These are phyloP conservation scores for Trifolium fragiferum DNA, from an alignment of 306 rosid species.

Conservation along the genomic window DNA sequence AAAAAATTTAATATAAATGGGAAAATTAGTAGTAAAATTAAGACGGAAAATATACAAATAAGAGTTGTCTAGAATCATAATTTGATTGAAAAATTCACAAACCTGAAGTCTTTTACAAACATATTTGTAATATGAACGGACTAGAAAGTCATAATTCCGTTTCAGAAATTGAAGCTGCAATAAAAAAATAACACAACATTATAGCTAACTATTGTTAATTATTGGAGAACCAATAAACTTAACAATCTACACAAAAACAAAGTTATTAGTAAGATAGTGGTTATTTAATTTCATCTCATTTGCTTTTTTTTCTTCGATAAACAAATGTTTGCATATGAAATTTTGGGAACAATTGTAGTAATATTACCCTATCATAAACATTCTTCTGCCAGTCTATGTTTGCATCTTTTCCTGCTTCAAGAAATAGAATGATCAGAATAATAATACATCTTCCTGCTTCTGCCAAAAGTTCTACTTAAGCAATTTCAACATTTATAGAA, in stretches of 20 bases:
- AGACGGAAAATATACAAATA: background rate
- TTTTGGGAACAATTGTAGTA: background rate
- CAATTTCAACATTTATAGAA: background rate
- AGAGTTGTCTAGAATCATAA: background rate
- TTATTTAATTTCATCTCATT: background rate
- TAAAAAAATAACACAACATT: constrained; percentile 11
- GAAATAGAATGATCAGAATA: background rate
- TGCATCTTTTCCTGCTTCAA: constrained; percentile 26
- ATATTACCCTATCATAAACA: constrained; percentile 38
- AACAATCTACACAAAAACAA: background rate
- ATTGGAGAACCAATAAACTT: constrained; percentile 9
- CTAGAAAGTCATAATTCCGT: background rate
- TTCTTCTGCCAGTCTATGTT: constrained; percentile 41
- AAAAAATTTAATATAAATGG: constrained; percentile 21
- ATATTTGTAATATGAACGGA: background rate
- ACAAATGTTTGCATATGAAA: background rate
- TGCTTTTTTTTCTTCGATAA: background rate
- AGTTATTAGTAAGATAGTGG: background rate
- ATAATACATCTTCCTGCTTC: background rate
- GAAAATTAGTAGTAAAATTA: constrained; percentile 3
- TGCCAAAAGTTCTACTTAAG: background rate
- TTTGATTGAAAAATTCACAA: constrained; percentile 6
- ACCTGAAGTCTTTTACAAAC: constrained; percentile 19
- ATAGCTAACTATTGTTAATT: background rate
- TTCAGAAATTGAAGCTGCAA: constrained; percentile 42